phyloP scores from a whole-genome alignment of 2,329 filamentous ascomycete species.

The Penicillium sp. region DNA sequence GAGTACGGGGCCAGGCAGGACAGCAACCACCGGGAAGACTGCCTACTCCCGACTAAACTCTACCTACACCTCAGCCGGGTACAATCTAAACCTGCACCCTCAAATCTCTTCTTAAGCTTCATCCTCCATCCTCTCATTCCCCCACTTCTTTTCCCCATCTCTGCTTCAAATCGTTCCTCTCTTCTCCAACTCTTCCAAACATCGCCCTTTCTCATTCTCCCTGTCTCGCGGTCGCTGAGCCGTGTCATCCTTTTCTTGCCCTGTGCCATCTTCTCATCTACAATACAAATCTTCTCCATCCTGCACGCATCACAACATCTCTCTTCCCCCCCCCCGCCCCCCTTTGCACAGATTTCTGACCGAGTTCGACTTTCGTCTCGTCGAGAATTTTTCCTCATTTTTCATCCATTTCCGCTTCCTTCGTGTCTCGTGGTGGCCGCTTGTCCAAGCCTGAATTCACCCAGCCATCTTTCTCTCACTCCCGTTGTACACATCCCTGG shows the following conservation, averaged over 20 bases:
- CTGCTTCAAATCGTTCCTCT: slow-evolving; percentile 2
- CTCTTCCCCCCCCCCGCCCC: not conserved
- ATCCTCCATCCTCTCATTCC: slow-evolving; percentile 11
- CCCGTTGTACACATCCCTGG: slow-evolving; percentile 37
- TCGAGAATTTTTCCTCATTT: not conserved
- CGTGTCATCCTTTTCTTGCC: slow-evolving; percentile 20
- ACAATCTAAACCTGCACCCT: slow-evolving; percentile 30
- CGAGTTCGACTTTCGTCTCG: slow-evolving; percentile 5
- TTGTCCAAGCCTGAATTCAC: slow-evolving; percentile 15
- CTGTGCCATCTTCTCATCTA: slow-evolving; percentile 14
- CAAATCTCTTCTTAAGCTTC: slow-evolving; percentile 29
- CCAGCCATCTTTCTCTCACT: slow-evolving; percentile 21
- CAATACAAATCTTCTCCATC: slow-evolving; percentile 8
- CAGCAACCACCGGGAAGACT: not conserved
- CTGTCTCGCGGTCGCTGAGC: slow-evolving; percentile 17
- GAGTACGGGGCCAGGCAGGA: not conserved
- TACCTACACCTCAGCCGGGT: slow-evolving; percentile 4
- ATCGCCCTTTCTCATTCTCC: slow-evolving; percentile 16
- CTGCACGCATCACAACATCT: slow-evolving; percentile 13
- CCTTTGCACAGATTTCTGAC: not conserved
- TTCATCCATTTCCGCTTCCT: slow-evolving; percentile 6
- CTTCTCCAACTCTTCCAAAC: slow-evolving; percentile 1
- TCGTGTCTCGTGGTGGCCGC: slow-evolving; percentile 20
- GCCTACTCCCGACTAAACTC: not conserved
- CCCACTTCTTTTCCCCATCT: slow-evolving; percentile 13